Evolutionary conservation across 129 eudicot species (phyloP).

Genomic region (Flaveria sonorensis): DNA sequence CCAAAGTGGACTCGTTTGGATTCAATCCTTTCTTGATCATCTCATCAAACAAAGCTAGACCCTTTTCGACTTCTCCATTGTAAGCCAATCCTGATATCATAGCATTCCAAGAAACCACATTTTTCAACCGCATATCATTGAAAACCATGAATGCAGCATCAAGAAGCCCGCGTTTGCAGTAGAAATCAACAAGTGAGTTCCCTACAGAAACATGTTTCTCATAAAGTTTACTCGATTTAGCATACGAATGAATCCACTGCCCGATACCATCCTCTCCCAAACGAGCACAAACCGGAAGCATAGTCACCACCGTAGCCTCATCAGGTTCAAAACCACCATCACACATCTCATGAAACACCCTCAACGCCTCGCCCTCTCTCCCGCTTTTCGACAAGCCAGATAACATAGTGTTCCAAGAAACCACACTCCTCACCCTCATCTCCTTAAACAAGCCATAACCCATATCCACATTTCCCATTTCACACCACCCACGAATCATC

Average conservation of each 20-base stretch:
- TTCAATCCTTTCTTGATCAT: constrained; percentile 51
- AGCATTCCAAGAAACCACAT: constrained; percentile 76
- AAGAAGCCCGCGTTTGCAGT: constrained; percentile 63
- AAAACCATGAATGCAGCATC: constrained; percentile 57
- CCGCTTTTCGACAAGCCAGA: constrained; percentile 59
- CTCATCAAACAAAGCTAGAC: constrained; percentile 66
- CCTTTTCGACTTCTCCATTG: constrained; percentile 68
- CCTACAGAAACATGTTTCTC: constrained; percentile 54
- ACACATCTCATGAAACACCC: constrained; percentile 60
- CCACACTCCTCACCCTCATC: constrained; percentile 64
- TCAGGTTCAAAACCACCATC: constrained; percentile 54
- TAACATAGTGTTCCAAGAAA: constrained; percentile 81
- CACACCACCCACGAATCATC: constrained; percentile 73
- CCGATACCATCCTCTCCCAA: constrained; percentile 57
- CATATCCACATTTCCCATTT: constrained; percentile 52
- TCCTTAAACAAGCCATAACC: constrained; percentile 56
- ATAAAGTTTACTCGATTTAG: constrained; percentile 53
- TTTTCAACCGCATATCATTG: constrained; percentile 56
- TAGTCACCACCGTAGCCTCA: constrained; percentile 68
- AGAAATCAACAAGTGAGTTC: constrained; percentile 70
- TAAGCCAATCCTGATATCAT: constrained; percentile 83
- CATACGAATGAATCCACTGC: constrained; percentile 56
- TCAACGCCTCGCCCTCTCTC: constrained; percentile 61
- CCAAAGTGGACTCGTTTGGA: constrained; percentile 74
- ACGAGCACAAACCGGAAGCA: constrained; percentile 75